Base-by-base conservation (phyloP, 352 stramenopile species). In the Globisporangium ultimum region DNA sequence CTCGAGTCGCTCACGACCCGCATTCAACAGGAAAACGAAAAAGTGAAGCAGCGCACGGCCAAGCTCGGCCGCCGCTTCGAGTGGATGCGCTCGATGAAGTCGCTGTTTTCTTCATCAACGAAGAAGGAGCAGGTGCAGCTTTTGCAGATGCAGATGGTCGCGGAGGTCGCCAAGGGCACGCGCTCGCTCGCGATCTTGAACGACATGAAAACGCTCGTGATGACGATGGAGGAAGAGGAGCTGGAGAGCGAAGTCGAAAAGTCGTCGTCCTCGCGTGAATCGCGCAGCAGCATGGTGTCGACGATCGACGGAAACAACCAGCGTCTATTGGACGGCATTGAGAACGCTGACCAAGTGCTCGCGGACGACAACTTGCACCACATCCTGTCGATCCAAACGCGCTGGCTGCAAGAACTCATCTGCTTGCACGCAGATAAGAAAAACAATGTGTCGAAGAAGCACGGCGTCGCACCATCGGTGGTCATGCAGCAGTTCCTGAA, bases 101-200 rank as follows among this genome's bases (percentile, higher is more conserved):
- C 67, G 36, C 62, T 74, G 50, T 76, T 87, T 53, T 41, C 21
- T 3, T 77, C 74, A n/a, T 68, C 69, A 10, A 72, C 66, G 36
- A 66, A 73, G 18, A 75, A 80, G 42, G 71, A 89, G 36, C 78
- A 85, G 49, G 69, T 91, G 11, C 63, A 72, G 53, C 55, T 91
- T 38, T 65, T 87, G 17, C 81, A 84, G 60, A 87, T 91, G 75
- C 77, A 89, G 55, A 66, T 91, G 2, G 73, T 87, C 32, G 81
- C 81, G n/a, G 74, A 86, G 28, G 74, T 87, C 20, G 79, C 81
- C 36, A 77, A 73, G 38, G 60, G 70, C 58, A 82, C 84, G 58
- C 81, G 81, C 0, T 89, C 79, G 50, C 63, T 91, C n/a, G 72
- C 64, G 28, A 63, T 82, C 42, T 53, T 82, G 8, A 65, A 71